These are phyloP conservation scores for Coprinellus aureogranulatus DNA, from an alignment of 768 basidiomycete species.

Conservation along the genomic window DNA sequence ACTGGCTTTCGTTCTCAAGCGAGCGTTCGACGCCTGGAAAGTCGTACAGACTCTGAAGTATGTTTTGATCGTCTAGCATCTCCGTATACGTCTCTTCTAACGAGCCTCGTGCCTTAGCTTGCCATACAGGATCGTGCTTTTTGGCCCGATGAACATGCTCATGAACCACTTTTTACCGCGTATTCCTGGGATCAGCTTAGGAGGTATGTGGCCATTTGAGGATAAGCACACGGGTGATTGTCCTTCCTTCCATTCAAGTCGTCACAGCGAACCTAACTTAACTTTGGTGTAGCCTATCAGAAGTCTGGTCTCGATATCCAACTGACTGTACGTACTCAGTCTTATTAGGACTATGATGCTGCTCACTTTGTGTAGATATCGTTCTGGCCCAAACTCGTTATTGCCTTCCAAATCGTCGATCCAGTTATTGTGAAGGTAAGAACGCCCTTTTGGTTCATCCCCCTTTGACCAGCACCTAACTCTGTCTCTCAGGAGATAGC, in stretches of 20 bases:
- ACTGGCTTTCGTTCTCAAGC: no score
- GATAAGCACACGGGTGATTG: constrained; percentile 2
- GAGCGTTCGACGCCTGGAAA: no score
- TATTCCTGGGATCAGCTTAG: not conserved
- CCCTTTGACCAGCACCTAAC: not conserved
- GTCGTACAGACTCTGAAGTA: no score
- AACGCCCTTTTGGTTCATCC: not conserved
- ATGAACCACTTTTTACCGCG: not conserved
- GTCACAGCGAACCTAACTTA: not conserved
- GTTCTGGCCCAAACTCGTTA: no score
- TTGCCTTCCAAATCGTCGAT: no score
- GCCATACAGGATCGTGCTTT: no score
- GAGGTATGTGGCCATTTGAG: not conserved
- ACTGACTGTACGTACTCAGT: not conserved
- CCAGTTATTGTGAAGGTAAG: no score
- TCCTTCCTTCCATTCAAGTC: not conserved
- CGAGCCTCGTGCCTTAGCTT: no score
- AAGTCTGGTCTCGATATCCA: constrained; percentile 6
- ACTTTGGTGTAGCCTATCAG: not conserved
- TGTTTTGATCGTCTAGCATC: no score
- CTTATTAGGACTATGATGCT: constrained; percentile 24
- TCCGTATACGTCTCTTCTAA: no score
- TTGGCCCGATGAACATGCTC: no score
- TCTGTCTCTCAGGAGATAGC: constrained; percentile 40
- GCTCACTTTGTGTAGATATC: no score